Base-by-base conservation (phyloP, 495 filamentous ascomycete species). In the Penicillium malachiteum region DNA sequence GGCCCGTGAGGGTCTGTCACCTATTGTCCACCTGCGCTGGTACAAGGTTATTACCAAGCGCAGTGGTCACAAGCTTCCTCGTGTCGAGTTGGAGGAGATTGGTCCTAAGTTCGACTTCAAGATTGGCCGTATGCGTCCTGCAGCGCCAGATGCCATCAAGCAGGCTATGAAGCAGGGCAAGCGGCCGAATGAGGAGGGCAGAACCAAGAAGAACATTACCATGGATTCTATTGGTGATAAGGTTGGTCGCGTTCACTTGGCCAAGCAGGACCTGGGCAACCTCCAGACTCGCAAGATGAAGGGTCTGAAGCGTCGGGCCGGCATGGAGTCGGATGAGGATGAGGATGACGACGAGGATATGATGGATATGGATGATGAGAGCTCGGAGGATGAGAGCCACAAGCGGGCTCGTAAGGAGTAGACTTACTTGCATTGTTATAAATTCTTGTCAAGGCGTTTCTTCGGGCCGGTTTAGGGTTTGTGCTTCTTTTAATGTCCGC, bases 221-320 rank as follows among this genome's bases (percentile, higher is more conserved):
- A 96, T 88, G 58, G 93, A 97, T 69, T 73, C 86, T 41, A 87
- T 98, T 57, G 94, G 95, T 68, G 95, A 98, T 68, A 97, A 97
- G 84, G 76, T 97, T 50, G 94, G 95, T 50, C 83, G 91, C 52
- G 91, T 98, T 52, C 95, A 98, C 75, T 71, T 94, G 30, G 90
- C 88, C 66, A 91, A 89, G 79, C 90, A 97, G 73, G 93, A 97
- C 75, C 79, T 98, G 35, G 79, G 77, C 55, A 81, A 86, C 56
- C 69, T 98, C 72, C 94, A 97, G 83, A 96, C 91, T 43, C 83
- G 94, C 66, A 98, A 98, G 86, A 97, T 98, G 92, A 98, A 98
- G 84, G 94, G 94, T 54, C 71, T 98, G 59, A 97, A 97, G 83
- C 79, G 95, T 48, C 80, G 81, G 26, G 78, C 83, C 17, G 84